Evolutionary conservation across 805 yeast species (phyloP), one percentile per base, ranked within the genome.

Genomic region (Metschnikowia lachancei): DNA sequence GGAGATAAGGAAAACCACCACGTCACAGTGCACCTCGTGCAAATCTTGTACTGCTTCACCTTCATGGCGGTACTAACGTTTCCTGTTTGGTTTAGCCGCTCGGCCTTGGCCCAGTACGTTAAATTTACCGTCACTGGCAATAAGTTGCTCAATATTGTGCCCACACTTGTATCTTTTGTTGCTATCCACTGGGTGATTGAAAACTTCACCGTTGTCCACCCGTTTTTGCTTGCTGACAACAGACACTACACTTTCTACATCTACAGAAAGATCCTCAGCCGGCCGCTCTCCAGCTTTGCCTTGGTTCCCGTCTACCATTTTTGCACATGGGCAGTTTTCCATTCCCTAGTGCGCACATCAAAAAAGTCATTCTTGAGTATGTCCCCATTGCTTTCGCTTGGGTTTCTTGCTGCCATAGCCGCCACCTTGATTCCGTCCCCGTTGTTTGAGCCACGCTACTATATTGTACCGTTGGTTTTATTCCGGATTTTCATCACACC

Each of bases 1-100:
- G 99, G 99, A 1, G 99, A 94, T 61, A 87, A 89, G 63, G 82
- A 81, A 28, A 91, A 92, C 63, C 99, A 94, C 62, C 70, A 73
- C 30, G 75, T 83, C 2, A 80, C 82, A 1, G 50, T 86, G 1
- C 97, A 94, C 62, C 30, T 85, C 3, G 89, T 85, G 7, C 99
- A 94, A 63, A 50, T 91, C 1, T 83, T 89, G 53, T 94, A 94
- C 63, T 88, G 92, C 59, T 65, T 78, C 20, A 61, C 81, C 3
- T 88, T 90, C 58, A 63, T 85, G 12, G 63, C 78, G 0, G 57
- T 78, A n/a, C 78, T 91, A 56, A 80, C 92, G 2, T 64, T 79
- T 59, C 97, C 98, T 2, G 62, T 83, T 12, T 87, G 96, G 89
- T 46, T 83, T 2, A 72, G 85, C 0, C 57, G 59, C 32, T 54